phyloP scores from a whole-genome alignment of 352 stramenopile genomes.

The Phytophthora melonis region DNA sequence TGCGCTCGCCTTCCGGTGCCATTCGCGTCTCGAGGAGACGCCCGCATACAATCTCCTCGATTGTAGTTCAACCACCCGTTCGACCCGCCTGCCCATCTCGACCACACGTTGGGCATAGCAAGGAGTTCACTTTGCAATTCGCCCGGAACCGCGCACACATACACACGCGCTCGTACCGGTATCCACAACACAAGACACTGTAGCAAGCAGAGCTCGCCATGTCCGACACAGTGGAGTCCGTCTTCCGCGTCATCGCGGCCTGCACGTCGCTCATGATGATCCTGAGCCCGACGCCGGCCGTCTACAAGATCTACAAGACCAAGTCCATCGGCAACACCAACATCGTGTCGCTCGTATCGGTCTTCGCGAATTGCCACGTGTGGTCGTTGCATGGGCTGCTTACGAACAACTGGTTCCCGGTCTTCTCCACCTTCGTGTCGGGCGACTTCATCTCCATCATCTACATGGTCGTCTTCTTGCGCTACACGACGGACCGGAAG shows the following conservation, averaged over 20 bases:
- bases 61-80: constrained; percentile 27
- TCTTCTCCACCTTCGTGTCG: constrained; percentile 47
- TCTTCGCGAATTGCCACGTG: constrained; percentile 55
- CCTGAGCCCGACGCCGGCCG: constrained; percentile 46
- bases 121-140: constrained; percentile 23
- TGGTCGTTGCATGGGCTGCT: constrained; percentile 60
- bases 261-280: constrained; percentile 57
- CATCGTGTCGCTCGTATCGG: constrained; percentile 53
- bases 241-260: constrained; percentile 44
- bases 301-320: constrained; percentile 57
- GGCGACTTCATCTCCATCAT: constrained; percentile 41
- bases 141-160: not conserved
- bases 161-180: not conserved
- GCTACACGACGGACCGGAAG: constrained; percentile 33
- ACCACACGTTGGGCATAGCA: constrained; percentile 2
- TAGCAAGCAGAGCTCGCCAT: constrained; percentile 16
- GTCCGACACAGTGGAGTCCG: constrained; percentile 40
- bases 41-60: constrained; percentile 2
- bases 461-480: constrained; percentile 43
- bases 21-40: not conserved
- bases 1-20: constrained; percentile 22
- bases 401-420: constrained; percentile 47
- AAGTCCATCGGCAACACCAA: constrained; percentile 49
- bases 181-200: not conserved
- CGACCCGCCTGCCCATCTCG: constrained; percentile 19